A percentile compares a stretch with the other conserved stretches of the same genome.
Evolutionary conservation across 768 basidiomycete genomes (phyloP).

Genomic region (Boletus rubropictus): DNA sequence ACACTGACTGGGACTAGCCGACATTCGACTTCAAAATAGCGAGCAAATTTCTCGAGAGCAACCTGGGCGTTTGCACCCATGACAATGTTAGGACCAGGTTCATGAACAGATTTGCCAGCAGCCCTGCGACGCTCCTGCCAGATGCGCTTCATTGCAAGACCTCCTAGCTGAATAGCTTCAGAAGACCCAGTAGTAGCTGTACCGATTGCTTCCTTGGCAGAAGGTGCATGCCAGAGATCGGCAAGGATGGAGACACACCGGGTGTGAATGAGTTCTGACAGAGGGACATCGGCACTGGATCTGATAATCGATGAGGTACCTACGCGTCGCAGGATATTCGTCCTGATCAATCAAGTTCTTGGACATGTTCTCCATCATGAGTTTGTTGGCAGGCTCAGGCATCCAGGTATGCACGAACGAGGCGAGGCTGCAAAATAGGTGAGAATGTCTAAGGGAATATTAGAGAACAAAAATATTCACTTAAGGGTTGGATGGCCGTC

Average conservation of each 20-base stretch:
- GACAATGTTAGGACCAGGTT: constrained; percentile 60
- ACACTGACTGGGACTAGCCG: constrained; percentile 58
- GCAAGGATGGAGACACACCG: constrained; percentile 53
- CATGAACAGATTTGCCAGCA: constrained; percentile 57
- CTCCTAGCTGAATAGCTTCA: constrained; percentile 70
- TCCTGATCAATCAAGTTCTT: constrained; percentile 69
- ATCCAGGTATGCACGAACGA: constrained; percentile 70
- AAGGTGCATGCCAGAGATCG: constrained; percentile 62
- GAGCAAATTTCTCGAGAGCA: constrained; percentile 64
- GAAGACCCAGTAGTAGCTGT: constrained; percentile 68
- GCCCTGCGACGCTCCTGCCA: constrained; percentile 67
- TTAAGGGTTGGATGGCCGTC: constrained; percentile 55
- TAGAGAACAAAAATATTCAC: constrained; percentile 2
- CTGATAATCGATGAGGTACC: background rate
- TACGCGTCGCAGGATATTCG: constrained; percentile 59
- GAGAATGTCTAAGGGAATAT: background rate
- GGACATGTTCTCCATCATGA: constrained; percentile 59
- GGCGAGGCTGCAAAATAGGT: constrained; percentile 36
- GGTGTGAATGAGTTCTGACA: constrained; percentile 38
- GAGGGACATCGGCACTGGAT: background rate
- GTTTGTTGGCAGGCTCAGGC: constrained; percentile 45
- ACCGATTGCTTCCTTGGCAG: constrained; percentile 49
- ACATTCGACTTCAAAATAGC: constrained; percentile 62
- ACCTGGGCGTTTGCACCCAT: constrained; percentile 70
- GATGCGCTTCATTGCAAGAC: constrained; percentile 63